Evolutionary conservation across 306 rosid genomes (phyloP).

Genomic region (Cucurbita maxima): DNA sequence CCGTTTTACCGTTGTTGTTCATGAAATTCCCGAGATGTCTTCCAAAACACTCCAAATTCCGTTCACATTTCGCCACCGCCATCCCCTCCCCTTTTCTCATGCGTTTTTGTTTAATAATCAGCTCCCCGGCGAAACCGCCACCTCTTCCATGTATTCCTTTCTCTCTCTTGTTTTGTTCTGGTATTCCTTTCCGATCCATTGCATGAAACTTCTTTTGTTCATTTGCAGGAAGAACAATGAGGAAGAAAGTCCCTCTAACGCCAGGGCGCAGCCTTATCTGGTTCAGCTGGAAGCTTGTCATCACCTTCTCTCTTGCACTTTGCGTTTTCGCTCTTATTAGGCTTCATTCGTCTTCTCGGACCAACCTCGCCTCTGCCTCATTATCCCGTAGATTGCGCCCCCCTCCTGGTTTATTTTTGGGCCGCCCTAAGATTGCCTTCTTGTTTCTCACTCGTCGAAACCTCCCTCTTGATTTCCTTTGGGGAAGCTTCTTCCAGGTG

Average conservation of each 20-base stretch:
- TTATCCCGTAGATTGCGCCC: constrained; percentile 19
- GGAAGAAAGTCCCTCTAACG: constrained; percentile 21
- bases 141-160: not conserved
- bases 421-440: constrained; percentile 77
- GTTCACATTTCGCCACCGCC: not conserved
- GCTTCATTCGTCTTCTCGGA: constrained; percentile 23
- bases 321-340: constrained; percentile 39
- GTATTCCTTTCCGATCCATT: not conserved
- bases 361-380: constrained; percentile 16
- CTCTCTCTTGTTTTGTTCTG: not conserved
- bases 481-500: constrained; percentile 85
- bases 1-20: not conserved
- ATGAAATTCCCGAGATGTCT: not conserved
- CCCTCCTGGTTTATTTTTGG: constrained; percentile 20
- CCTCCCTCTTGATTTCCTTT: constrained; percentile 85
- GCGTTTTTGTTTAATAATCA: not conserved
- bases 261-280: constrained; percentile 37
- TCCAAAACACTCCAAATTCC: not conserved
- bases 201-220: not conserved
- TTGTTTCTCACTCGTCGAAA: constrained; percentile 66
- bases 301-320: constrained; percentile 33
- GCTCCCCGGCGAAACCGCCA: not conserved
- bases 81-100: not conserved
- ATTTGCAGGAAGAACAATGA: constrained; percentile 19
- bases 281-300: constrained; percentile 33